Base-by-base conservation (phyloP, 345 rosid species). In the Reutealis trisperma region DNA sequence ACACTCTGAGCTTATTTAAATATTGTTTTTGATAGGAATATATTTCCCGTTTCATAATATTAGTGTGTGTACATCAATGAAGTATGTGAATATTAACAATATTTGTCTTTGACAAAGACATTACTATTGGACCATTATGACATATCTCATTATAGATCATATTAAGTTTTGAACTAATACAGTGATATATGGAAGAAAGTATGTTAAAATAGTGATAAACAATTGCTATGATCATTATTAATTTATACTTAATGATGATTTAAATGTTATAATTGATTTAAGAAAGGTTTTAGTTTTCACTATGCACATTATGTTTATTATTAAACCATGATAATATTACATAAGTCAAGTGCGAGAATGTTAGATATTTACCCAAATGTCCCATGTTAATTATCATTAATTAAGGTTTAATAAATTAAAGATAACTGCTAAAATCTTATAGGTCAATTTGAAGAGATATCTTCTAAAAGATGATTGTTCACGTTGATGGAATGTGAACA, bases 211-310 rank as follows among this genome's bases (percentile, higher is more conserved):
- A 59, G n/a, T 60, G 67, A 59, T 45, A 44, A 60, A 73, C 8
- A 61, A 59, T 68, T 37, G 34, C 55, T 27, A 60, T 73, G 55
- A 73, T 45, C 41, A n/a, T 10, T 22, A 44, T 60, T 73, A 73
- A 24, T 24, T 59, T 59, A 2, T 60, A 5, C 67, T 73, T 73
- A 59, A 73, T n/a, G 6, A n/a, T 73, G 37, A 73, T 73, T 72
- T 30, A 27, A 27, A 58, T 12, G 37, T 10, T 55, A 18, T 55
- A 19, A 11, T 2, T 15, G 24, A 55, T 71, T 21, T 55, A 14
- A 52, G 12, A 59, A 37, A 11, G 32, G 27, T 57, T 51, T 72
- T 24, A 6, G 10, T 1, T 27, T 27, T 27, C 30, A 27, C 30
- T 27, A 57, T 59, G 54, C 52, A 18, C 15, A 34, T 72, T 57